Evolutionary conservation across 2,329 filamentous ascomycete species (phyloP).

Genomic region (Aspergillus hiratsukae): DNA sequence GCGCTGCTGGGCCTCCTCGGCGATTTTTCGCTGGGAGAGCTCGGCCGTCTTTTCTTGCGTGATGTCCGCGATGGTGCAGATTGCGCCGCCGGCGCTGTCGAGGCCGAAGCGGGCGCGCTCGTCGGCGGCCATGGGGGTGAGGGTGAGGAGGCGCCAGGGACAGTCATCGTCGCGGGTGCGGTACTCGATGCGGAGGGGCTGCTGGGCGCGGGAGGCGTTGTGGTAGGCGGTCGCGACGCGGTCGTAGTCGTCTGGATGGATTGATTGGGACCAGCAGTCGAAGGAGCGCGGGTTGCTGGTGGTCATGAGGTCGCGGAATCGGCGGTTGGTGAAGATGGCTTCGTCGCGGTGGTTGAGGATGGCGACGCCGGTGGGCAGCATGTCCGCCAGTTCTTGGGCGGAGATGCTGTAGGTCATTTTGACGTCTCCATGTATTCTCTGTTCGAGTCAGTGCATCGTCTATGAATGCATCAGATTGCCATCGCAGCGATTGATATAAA

Average conservation of each 20-base stretch:
- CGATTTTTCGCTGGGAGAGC: slow-evolving; percentile 69
- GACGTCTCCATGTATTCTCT: background rate
- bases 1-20: slow-evolving; percentile 75
- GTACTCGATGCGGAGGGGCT: slow-evolving; percentile 21
- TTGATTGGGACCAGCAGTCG: slow-evolving; percentile 13
- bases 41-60: slow-evolving; percentile 82
- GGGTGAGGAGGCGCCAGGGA: slow-evolving; percentile 17
- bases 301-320: slow-evolving; percentile 17
- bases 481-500: background rate
- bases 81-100: slow-evolving; percentile 7
- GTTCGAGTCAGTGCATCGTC: no score
- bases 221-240: slow-evolving; percentile 11
- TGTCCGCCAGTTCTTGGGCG: slow-evolving; percentile 25
- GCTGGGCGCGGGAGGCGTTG: background rate
- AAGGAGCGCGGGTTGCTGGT: slow-evolving; percentile 3
- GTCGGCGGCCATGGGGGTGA: slow-evolving; percentile 10
- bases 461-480: no score
- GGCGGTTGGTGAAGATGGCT: slow-evolving; percentile 16
- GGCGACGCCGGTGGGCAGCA: slow-evolving; percentile 20
- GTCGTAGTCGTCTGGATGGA: slow-evolving; percentile 17
- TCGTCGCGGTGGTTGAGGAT: slow-evolving; percentile 18
- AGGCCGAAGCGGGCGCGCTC: slow-evolving; percentile 11
- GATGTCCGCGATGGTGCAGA: slow-evolving; percentile 68
- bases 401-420: slow-evolving; percentile 1
- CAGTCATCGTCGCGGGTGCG: slow-evolving; percentile 10